Percentiles rank a stretch among this genome's conserved stretches.
These are phyloP conservation scores for Ophiosphaerella narmari DNA, from an alignment of 2,329 filamentous ascomycete species.

Conservation along the genomic window DNA sequence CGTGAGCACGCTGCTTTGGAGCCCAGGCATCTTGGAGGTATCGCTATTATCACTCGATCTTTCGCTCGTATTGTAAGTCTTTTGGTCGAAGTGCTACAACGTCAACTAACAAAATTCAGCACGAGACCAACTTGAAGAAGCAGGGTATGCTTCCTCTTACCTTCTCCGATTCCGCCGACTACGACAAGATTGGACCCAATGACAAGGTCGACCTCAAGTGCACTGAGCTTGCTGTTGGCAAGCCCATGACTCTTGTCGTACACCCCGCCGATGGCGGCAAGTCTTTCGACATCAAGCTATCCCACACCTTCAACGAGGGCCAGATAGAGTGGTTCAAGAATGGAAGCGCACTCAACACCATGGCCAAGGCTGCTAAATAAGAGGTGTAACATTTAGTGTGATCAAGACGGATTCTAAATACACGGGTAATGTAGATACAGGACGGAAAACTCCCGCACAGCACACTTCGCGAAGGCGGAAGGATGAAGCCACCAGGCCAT, in stretches of 20 bases:
- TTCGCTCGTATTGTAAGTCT: conserved; percentile 85
- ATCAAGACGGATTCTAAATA: conserved; percentile 16
- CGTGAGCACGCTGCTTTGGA: conserved; percentile 98
- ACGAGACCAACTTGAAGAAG: conserved; percentile 99
- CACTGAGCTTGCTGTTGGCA: conserved; percentile 88
- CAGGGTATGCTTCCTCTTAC: conserved; percentile 99
- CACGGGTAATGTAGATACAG: conserved; percentile 42
- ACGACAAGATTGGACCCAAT: conserved; percentile 92
- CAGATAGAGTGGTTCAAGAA: conserved; percentile 99
- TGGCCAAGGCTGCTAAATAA: conserved; percentile 72
- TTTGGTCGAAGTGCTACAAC: background rate
- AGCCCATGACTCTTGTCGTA: conserved; percentile 89
- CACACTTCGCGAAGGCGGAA: conserved; percentile 13
- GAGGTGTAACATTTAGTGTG: conserved; percentile 16
- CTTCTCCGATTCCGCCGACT: conserved; percentile 92
- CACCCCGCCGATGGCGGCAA: conserved; percentile 82
- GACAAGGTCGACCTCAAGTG: conserved; percentile 89
- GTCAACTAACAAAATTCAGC: conserved; percentile 48
- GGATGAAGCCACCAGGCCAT: conserved; percentile 13
- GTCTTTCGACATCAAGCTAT: conserved; percentile 79
- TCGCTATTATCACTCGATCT: conserved; percentile 92
- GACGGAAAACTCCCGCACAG: conserved; percentile 28
- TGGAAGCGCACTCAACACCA: conserved; percentile 95
- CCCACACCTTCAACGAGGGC: conserved; percentile 96
- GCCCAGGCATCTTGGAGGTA: conserved; percentile 93